A percentile compares a stretch with the other conserved stretches of the same genome.
Conservation (phyloP, 768 basidiomycete genomes). For the Dentipellis fragilis region DNA sequence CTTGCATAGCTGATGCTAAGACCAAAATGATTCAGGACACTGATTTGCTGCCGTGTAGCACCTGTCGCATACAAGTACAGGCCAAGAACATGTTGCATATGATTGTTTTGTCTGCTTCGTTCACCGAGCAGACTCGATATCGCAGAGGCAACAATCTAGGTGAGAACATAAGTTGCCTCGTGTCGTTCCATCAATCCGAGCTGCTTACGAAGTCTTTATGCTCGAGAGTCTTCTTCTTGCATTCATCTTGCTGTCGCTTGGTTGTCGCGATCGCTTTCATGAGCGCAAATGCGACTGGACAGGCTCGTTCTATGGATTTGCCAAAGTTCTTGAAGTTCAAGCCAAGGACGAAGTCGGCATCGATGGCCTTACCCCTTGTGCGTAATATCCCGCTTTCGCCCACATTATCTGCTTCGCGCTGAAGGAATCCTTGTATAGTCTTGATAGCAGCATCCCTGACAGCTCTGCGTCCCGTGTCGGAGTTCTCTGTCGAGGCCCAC, state of each 20-base stretch:
- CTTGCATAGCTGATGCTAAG: conserved; percentile 13
- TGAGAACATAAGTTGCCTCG: too few relatives aligned
- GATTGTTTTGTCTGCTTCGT: conserved; percentile 8
- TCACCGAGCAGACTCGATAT: conserved; percentile 2
- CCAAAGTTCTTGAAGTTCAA: conserved; percentile 1
- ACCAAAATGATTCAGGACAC: conserved; percentile 11
- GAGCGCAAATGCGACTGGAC: conserved; percentile 5
- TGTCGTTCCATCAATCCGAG: background rate
- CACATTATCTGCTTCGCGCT: conserved; percentile 2
- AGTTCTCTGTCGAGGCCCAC: conserved; percentile 18
- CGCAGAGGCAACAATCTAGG: background rate
- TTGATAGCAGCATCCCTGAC: too few relatives aligned
- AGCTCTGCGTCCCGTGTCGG: conserved; percentile 5
- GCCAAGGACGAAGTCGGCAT: background rate
- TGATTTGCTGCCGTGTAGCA: conserved; percentile 6
- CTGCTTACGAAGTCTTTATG: background rate
- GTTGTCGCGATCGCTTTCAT: conserved; percentile 5
- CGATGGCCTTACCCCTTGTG: background rate
- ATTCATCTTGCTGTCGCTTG: background rate
- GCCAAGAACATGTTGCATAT: conserved; percentile 4
- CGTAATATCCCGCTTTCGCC: conserved; percentile 11
- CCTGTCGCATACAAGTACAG: conserved; percentile 11
- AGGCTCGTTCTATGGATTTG: background rate
- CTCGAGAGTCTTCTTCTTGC: background rate
- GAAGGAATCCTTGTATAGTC: too few relatives aligned